Percentiles rank a stretch among this genome's conserved stretches.
Evolutionary conservation across 2,329 filamentous ascomycete genomes (phyloP).

Genomic region (Xylaria sp.): DNA sequence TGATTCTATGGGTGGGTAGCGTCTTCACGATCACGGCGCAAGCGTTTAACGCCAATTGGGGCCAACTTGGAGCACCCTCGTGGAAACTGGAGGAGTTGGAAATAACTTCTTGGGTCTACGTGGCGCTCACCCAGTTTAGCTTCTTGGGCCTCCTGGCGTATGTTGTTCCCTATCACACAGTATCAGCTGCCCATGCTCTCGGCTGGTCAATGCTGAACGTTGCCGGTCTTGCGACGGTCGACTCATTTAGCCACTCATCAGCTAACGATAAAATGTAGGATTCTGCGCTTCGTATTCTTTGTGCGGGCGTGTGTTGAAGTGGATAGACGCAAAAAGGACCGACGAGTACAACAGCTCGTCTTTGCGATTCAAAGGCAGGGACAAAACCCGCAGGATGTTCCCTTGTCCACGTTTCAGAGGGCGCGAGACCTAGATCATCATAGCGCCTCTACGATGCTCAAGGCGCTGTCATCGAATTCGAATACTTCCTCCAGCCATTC

Average conservation of each 20-base stretch:
- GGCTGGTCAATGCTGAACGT: background rate
- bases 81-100: background rate
- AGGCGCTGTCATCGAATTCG: conserved; percentile 16
- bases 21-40: conserved; percentile 23
- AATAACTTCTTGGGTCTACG: background rate
- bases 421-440: conserved; percentile 18
- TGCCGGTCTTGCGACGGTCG: background rate
- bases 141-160: conserved; percentile 31
- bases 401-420: conserved; percentile 22
- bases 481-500: background rate
- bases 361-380: conserved; percentile 40
- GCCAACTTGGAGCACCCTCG: background rate
- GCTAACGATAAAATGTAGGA: conserved; percentile 34
- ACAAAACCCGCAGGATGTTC: conserved; percentile 31
- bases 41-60: conserved; percentile 13
- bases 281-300: conserved; percentile 45
- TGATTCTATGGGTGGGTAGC: conserved; percentile 38
- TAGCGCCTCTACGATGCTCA: conserved; percentile 10
- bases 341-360: conserved; percentile 38
- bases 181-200: background rate
- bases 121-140: conserved; percentile 29
- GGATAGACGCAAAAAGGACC: conserved; percentile 41
- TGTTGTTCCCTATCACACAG: background rate
- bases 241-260: background rate
- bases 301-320: conserved; percentile 47